Evolutionary conservation across 257 asterid genomes (phyloP).

Genomic region (Solanum arcanum): DNA sequence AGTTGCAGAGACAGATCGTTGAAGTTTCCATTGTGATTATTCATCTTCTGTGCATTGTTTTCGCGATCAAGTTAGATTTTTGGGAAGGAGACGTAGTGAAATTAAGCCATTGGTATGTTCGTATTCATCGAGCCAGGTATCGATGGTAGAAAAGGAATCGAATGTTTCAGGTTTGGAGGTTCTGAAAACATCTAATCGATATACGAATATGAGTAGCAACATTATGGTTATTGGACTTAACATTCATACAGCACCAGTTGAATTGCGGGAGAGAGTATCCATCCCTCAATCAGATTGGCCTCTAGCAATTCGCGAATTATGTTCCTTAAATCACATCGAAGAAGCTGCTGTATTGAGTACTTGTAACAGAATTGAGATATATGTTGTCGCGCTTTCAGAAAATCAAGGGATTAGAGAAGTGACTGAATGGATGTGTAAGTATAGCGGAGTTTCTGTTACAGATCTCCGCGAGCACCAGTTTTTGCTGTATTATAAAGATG

Average conservation of each 20-base stretch:
- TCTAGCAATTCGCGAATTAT: constrained; percentile 56
- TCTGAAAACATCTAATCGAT: constrained; percentile 66
- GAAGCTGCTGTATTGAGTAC: constrained; percentile 94
- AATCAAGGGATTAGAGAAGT: constrained; percentile 81
- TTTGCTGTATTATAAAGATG: constrained; percentile 56
- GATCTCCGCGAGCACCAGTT: constrained; percentile 53
- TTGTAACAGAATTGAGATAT: constrained; percentile 81
- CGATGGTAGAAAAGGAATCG: constrained; percentile 15
- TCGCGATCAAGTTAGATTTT: constrained; percentile 9
- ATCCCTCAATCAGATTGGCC: constrained; percentile 84
- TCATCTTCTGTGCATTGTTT: background rate
- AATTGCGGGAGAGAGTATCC: constrained; percentile 77
- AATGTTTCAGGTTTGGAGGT: constrained; percentile 61
- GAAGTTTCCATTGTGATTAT: background rate
- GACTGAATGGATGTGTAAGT: constrained; percentile 93
- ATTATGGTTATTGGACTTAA: constrained; percentile 71
- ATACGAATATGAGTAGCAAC: constrained; percentile 66
- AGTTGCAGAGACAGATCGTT: background rate
- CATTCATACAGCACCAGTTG: constrained; percentile 68
- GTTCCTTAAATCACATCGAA: constrained; percentile 71
- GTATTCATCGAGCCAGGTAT: constrained; percentile 17
- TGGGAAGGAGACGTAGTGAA: constrained; percentile 3
- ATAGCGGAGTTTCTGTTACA: constrained; percentile 61
- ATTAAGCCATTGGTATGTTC: constrained; percentile 7
- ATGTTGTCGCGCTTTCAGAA: constrained; percentile 65